These are phyloP conservation scores for Limnanthes douglasii DNA, from an alignment of 345 rosid species.

Conservation along the genomic window DNA sequence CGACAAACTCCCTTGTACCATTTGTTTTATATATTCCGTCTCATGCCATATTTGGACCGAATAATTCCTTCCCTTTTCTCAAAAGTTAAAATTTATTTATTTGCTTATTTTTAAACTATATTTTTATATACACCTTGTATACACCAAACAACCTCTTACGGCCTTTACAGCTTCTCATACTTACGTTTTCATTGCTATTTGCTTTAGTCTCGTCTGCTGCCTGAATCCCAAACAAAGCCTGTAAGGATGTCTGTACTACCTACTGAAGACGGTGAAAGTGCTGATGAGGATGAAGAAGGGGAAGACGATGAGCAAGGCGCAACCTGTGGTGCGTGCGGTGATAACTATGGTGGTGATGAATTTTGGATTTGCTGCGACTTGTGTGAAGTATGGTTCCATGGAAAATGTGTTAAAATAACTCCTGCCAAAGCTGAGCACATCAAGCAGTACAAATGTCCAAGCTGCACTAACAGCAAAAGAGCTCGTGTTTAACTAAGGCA, in stretches of 20 bases:
- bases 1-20: too few species aligned
- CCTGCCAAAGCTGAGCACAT: slow-evolving; percentile 21
- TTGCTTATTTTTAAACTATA: too few species aligned
- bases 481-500: slow-evolving; percentile 7
- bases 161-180: too few species aligned
- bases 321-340: slow-evolving; percentile 19
- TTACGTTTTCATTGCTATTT: too few species aligned
- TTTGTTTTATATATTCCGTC: too few species aligned
- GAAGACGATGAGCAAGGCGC: slow-evolving; percentile 25
- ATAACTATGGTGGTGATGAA: slow-evolving; percentile 18
- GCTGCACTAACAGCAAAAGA: slow-evolving; percentile 17
- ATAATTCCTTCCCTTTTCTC: too few species aligned
- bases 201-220: slow-evolving; percentile 18
- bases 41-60: too few species aligned
- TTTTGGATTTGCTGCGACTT: slow-evolving; percentile 22
- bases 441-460: slow-evolving; percentile 21
- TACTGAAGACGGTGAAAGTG: slow-evolving; percentile 16
- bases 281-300: slow-evolving; percentile 20
- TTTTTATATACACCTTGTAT: too few species aligned
- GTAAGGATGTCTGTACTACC: slow-evolving; percentile 17
- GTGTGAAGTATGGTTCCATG: slow-evolving; percentile 22
- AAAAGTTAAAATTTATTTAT: too few species aligned
- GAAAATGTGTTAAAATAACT: slow-evolving; percentile 18
- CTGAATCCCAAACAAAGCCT: slow-evolving; percentile 16
- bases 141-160: too few species aligned